A percentile compares a stretch with the other conserved stretches of the same genome.
phyloP scores from a whole-genome alignment of 352 stramenopile species.

The Aphanomyces euteiches region DNA sequence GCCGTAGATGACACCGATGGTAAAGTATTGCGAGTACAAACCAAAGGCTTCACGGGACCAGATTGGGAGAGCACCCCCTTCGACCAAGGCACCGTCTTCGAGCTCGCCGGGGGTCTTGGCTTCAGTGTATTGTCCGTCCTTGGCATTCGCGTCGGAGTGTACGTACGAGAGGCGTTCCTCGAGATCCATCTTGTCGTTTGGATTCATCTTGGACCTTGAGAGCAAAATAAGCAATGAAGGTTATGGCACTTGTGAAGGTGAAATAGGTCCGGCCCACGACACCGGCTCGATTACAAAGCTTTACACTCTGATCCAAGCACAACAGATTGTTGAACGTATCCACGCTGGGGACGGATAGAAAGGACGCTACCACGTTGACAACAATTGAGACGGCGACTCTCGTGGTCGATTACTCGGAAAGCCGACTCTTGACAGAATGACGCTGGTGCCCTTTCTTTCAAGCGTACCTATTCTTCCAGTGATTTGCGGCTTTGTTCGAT shows the following conservation, averaged over 20 bases:
- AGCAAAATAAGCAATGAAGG: conserved; percentile 10
- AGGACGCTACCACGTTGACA: too few species aligned
- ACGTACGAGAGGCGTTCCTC: conserved; percentile 2
- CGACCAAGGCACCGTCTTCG: conserved; percentile 14
- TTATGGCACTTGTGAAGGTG: neutral
- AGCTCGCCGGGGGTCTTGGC: conserved; percentile 16
- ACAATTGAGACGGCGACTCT: too few species aligned
- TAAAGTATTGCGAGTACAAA: conserved; percentile 22
- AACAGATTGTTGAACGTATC: too few species aligned
- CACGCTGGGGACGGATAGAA: too few species aligned
- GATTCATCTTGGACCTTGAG: neutral
- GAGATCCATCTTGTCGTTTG: neutral
- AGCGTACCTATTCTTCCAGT: too few species aligned
- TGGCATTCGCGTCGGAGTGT: neutral
- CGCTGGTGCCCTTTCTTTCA: too few species aligned
- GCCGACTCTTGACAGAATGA: too few species aligned
- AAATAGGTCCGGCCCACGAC: neutral
- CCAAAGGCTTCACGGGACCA: conserved; percentile 19
- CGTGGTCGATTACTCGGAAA: too few species aligned
- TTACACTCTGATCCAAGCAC: too few species aligned
- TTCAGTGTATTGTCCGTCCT: neutral
- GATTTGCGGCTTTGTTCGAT: too few species aligned
- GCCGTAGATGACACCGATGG: conserved; percentile 22
- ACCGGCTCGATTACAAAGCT: too few species aligned
- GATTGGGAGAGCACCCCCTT: conserved; percentile 7